A percentile compares a stretch with the other conserved stretches of the same genome.
phyloP scores from a whole-genome alignment of 257 asterid genomes.

The Fraxinus americana region DNA sequence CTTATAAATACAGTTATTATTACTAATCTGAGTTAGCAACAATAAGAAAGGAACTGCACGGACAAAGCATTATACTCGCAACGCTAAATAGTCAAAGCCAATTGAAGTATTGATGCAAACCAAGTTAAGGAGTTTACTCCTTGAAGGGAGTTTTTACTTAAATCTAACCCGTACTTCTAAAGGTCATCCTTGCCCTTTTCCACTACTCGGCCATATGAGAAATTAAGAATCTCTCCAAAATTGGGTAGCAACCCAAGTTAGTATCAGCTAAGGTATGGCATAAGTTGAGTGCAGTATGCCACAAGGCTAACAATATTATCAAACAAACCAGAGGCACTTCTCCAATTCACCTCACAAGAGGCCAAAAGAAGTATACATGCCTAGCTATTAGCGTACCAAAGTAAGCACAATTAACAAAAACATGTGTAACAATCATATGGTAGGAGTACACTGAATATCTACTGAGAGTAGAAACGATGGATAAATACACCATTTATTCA shows the following conservation, averaged over 20 bases:
- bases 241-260: background rate
- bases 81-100: background rate
- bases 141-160: background rate
- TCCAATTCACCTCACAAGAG: background rate
- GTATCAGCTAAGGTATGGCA: background rate
- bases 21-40: background rate
- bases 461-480: background rate
- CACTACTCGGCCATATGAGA: background rate
- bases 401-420: background rate
- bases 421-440: background rate
- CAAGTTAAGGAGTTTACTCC: background rate
- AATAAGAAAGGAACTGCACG: background rate
- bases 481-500: conserved; percentile 2
- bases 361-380: background rate
- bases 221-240: background rate
- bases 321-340: background rate
- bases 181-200: background rate
- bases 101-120: background rate
- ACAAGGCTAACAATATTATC: background rate
- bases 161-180: background rate
- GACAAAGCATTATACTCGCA: background rate
- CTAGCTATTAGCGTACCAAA: background rate
- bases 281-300: background rate
- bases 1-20: background rate
- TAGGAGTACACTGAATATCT: background rate